phyloP scores from a whole-genome alignment of 495 filamentous ascomycete species.

The Xeromyces bisporus region DNA sequence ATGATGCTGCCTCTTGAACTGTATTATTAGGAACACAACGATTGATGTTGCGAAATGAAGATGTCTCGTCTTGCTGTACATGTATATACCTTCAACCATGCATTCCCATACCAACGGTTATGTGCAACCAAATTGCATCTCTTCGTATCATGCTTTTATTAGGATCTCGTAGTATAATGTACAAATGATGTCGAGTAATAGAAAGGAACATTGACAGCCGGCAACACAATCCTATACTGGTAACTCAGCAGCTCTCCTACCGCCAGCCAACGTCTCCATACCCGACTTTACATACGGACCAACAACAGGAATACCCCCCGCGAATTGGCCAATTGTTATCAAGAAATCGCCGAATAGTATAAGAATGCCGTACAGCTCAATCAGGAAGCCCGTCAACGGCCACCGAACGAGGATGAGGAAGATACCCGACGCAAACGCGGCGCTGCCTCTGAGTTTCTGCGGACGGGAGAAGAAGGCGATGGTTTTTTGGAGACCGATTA shows the following conservation, averaged over 20 bases:
- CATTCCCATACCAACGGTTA: no score
- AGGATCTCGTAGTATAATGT: no score
- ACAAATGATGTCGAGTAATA: no score
- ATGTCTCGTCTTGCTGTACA: no score
- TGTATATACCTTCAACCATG: no score
- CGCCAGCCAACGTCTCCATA: slow-evolving; percentile 47
- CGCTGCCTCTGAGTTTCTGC: slow-evolving; percentile 83
- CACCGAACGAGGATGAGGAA: slow-evolving; percentile 72
- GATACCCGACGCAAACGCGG: slow-evolving; percentile 74
- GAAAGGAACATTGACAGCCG: no score
- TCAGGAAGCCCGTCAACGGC: slow-evolving; percentile 73
- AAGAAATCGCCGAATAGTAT: slow-evolving; percentile 93
- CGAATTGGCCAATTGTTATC: slow-evolving; percentile 78
- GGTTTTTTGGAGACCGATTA: slow-evolving; percentile 88
- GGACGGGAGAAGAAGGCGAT: slow-evolving; percentile 81
- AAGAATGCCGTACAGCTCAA: slow-evolving; percentile 85
- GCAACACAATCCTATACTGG: no score
- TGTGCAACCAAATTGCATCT: no score
- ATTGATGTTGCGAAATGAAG: no score
- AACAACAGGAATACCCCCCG: slow-evolving; percentile 66
- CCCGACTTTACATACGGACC: slow-evolving; percentile 62
- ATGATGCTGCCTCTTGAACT: no score
- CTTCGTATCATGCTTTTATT: no score
- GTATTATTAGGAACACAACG: no score
- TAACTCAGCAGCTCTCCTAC: slow-evolving; percentile 54